Base-by-base conservation (phyloP, 1,284 basidiomycete genomes). In the Microbotryum lychnidis-dioicae region DNA sequence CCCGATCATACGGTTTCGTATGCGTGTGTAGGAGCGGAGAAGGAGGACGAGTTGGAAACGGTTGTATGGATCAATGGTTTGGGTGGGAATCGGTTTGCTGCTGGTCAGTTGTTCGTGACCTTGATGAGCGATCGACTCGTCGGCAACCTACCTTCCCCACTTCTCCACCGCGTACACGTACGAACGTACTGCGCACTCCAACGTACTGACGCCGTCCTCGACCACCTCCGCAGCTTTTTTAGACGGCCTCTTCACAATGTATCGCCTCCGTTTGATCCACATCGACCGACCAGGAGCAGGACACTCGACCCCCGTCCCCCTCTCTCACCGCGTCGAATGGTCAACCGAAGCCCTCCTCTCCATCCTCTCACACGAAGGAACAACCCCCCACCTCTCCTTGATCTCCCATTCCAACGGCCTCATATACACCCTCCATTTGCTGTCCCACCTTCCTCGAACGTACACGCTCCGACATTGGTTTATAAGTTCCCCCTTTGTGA, bases 51-150 rank as follows among this genome's bases (percentile, higher is more conserved):
- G 37, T 16, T 42, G 37, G 37, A 42, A 18, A 49, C 29, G 29
- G 20, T 65, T 0, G 50, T 66, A 3, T 66, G 65, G 65, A 20
- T 61, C 29, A 66, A 66, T 45, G 65, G 65, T 1, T 20, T 66
- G 29, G 65, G 65, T 7, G 50, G 47, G 5, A 54, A 61, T 61
- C 52, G 65, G 25, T 12, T 57, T 16, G 59, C 65, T 5, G 54
- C 56, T 6, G 8, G 27, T 21, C 51, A 29, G n/a, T 37, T n/a
- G 5, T 25, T 16, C 7, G 21, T 10, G n/a, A 37, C 27, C 10
- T 25, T 18, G 9, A 20, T n/a, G 1, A 1, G 29, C 18, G 10
- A 10, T 18, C 3, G 51, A 29, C 25, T 10, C 1, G 48, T 29
- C 20, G 23, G 12, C 37, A 18, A 5, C 37, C 37, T 3, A 42